phyloP scores from a whole-genome alignment of 495 filamentous ascomycete species.

The Aspergillus nanangensis region DNA sequence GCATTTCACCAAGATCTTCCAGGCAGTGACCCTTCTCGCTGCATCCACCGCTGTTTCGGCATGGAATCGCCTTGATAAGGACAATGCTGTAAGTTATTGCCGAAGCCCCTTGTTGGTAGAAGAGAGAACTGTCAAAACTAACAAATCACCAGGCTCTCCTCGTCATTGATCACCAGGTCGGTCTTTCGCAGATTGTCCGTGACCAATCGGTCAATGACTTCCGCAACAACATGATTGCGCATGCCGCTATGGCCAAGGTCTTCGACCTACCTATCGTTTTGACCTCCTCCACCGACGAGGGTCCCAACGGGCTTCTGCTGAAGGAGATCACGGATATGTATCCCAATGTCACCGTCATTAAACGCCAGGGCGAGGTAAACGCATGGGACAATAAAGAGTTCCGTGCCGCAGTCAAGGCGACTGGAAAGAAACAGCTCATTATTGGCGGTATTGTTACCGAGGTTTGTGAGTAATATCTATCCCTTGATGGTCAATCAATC shows the following conservation, averaged over 20 bases:
- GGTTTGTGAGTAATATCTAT: slow-evolving; percentile 50
- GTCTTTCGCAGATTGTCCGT: slow-evolving; percentile 59
- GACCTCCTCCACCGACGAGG: slow-evolving; percentile 60
- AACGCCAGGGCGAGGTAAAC: slow-evolving; percentile 70
- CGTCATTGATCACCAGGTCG: slow-evolving; percentile 69
- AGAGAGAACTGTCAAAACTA: not conserved
- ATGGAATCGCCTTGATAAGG: slow-evolving; percentile 49
- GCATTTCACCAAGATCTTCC: not conserved
- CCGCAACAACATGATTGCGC: slow-evolving; percentile 64
- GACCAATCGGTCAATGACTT: slow-evolving; percentile 61
- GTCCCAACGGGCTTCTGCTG: slow-evolving; percentile 63
- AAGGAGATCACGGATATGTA: slow-evolving; percentile 67
- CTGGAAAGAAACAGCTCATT: slow-evolving; percentile 67
- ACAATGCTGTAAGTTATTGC: slow-evolving; percentile 41
- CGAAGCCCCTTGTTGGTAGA: not conserved
- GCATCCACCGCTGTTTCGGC: slow-evolving; percentile 16
- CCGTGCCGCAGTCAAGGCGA: slow-evolving; percentile 58
- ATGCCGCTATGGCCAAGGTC: slow-evolving; percentile 59
- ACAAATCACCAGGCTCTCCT: slow-evolving; percentile 43
- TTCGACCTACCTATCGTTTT: slow-evolving; percentile 69
- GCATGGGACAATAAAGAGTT: slow-evolving; percentile 78
- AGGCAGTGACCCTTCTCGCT: not conserved
- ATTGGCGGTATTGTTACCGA: slow-evolving; percentile 72
- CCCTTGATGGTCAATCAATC: not conserved
- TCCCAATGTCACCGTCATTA: slow-evolving; percentile 61